Conservation (phyloP, 495 filamentous ascomycete species). For the Sphaerosporella brunnea region DNA sequence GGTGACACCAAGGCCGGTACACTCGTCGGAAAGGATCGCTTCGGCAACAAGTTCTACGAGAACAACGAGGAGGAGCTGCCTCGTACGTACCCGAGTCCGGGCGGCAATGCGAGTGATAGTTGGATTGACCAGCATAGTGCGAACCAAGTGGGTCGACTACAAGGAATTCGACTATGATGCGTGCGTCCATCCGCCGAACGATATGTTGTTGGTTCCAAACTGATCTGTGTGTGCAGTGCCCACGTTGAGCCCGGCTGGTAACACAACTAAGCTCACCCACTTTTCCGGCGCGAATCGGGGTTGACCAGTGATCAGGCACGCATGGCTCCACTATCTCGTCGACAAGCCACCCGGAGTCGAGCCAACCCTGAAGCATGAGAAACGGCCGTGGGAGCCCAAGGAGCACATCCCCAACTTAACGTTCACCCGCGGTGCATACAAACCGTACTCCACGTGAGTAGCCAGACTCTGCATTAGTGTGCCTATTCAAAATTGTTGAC, state of each 20-base stretch:
- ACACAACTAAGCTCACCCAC: conserved; percentile 14
- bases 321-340: conserved; percentile 86
- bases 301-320: conserved; percentile 44
- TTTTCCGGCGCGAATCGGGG: neutral
- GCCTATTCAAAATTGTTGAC: conserved; percentile 19
- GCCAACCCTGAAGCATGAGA: conserved; percentile 43
- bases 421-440: conserved; percentile 57
- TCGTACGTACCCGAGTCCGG: conserved; percentile 36
- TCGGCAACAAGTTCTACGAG: conserved; percentile 95
- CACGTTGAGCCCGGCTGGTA: conserved; percentile 93
- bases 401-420: conserved; percentile 64
- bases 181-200: conserved; percentile 38
- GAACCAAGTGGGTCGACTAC: conserved; percentile 97
- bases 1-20: conserved; percentile 94
- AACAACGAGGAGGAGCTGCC: conserved; percentile 84
- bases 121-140: conserved; percentile 38
- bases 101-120: neutral
- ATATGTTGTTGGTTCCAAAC: too few species aligned
- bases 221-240: conserved; percentile 29
- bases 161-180: conserved; percentile 71
- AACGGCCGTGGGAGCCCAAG: conserved; percentile 55
- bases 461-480: neutral
- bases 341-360: conserved; percentile 73
- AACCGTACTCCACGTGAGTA: conserved; percentile 83
- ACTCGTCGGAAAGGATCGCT: conserved; percentile 69